A percentile compares a stretch with the other conserved stretches of the same genome.
These are phyloP conservation scores for Psidium guajava DNA, from an alignment of 345 rosid species.

Conservation along the genomic window DNA sequence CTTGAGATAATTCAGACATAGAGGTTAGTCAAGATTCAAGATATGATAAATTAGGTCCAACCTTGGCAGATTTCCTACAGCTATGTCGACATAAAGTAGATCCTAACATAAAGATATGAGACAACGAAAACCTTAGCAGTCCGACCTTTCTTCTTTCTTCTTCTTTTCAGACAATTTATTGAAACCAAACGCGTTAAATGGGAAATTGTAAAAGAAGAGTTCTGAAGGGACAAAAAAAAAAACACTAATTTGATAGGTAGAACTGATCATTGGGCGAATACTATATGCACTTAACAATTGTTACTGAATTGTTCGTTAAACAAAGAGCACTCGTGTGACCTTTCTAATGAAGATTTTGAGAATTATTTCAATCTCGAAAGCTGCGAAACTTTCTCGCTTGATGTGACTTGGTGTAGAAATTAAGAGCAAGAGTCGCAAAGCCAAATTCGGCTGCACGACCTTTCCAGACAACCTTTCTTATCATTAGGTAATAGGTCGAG, in stretches of 20 bases:
- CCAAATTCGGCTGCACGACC: not conserved
- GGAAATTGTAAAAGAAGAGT: not conserved
- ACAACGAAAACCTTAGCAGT: not conserved
- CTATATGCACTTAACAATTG: not conserved
- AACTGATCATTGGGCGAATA: not conserved
- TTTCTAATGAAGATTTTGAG: not conserved
- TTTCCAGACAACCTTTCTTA: not conserved
- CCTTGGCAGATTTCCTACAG: not conserved
- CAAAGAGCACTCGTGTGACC: not conserved
- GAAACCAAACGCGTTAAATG: not conserved
- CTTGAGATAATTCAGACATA: not conserved
- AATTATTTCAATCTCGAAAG: not conserved
- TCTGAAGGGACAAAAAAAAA: not conserved
- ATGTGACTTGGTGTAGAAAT: not conserved
- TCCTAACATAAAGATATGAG: not conserved
- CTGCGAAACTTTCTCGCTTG: not conserved
- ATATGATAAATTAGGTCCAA: not conserved
- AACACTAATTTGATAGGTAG: not conserved
- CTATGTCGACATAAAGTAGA: not conserved
- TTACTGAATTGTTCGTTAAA: not conserved
- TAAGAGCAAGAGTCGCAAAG: not conserved
- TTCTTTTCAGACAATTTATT: not conserved
- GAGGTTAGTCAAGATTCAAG: not conserved
- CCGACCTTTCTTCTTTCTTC: not conserved
- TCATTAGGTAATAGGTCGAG: not conserved